Evolutionary conservation across 2,329 filamentous ascomycete genomes (phyloP).

Genomic region (Diaporthe amygdali): DNA sequence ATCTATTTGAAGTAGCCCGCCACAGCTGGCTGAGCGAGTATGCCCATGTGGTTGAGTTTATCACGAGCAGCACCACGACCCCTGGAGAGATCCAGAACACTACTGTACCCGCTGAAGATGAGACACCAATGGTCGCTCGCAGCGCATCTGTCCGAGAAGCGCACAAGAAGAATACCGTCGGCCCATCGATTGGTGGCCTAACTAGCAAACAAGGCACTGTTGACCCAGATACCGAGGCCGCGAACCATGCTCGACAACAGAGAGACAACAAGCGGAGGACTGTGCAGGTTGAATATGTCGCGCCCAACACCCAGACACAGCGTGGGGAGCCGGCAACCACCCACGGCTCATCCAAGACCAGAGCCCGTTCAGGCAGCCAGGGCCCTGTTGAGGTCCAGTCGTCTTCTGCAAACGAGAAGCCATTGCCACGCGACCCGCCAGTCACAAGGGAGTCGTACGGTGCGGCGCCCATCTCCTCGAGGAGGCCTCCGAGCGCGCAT

Average conservation of each 20-base stretch:
- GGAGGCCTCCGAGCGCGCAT: constrained; percentile 55
- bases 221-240: constrained; percentile 66
- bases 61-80: constrained; percentile 92
- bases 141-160: constrained; percentile 93
- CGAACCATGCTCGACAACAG: constrained; percentile 63
- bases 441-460: constrained; percentile 47
- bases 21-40: constrained; percentile 99
- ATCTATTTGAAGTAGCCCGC: constrained; percentile 94
- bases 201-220: constrained; percentile 76
- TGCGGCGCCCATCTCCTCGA: constrained; percentile 35
- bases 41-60: constrained; percentile 94
- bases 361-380: constrained; percentile 59
- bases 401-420: constrained; percentile 53
- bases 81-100: constrained; percentile 84
- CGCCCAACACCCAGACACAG: constrained; percentile 84
- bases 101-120: constrained; percentile 66
- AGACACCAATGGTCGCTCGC: constrained; percentile 72
- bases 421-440: constrained; percentile 63
- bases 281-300: constrained; percentile 97
- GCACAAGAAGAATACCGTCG: constrained; percentile 65
- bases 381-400: constrained; percentile 52
- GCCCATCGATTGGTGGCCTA: constrained; percentile 63
- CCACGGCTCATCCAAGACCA: constrained; percentile 46
- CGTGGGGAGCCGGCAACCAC: constrained; percentile 59
- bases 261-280: constrained; percentile 92